Percentiles rank a stretch among this genome's conserved stretches.
Conservation (phyloP, 2,329 filamentous ascomycete species). For the Aspergillus japonicus region DNA sequence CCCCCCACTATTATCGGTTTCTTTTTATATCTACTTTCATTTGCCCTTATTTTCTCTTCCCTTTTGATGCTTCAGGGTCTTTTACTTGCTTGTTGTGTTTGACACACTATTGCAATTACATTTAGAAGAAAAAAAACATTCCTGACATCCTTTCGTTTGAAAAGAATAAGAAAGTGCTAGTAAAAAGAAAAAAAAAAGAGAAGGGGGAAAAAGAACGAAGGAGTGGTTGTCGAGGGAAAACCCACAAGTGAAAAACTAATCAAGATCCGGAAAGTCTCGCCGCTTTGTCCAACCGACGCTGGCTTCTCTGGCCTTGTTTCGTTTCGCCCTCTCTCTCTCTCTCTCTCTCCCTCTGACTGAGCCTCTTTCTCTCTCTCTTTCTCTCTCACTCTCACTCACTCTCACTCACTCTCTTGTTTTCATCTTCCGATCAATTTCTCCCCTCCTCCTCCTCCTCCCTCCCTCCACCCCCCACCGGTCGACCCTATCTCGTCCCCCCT, state of each 20-base stretch:
- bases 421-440: not conserved
- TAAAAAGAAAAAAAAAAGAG: not conserved
- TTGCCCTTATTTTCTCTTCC: conserved; percentile 6
- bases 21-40: conserved; percentile 18
- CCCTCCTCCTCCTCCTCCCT: conserved; percentile 4
- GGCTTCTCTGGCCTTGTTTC: too few relatives aligned
- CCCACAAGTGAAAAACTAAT: conserved; percentile 9
- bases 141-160: conserved; percentile 40
- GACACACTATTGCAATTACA: conserved; percentile 44
- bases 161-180: conserved; percentile 3
- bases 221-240: conserved; percentile 2
- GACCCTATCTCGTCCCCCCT: too few relatives aligned
- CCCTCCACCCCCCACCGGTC: conserved; percentile 2
- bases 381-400: conserved; percentile 18
- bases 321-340: too few relatives aligned
- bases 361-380: conserved; percentile 2
- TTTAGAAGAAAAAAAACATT: not conserved
- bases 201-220: too few relatives aligned
- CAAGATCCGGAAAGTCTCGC: conserved; percentile 8
- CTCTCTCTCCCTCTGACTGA: too few relatives aligned
- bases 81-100: conserved; percentile 42
- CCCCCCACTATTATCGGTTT: conserved; percentile 21
- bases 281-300: not conserved
- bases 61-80: conserved; percentile 25
- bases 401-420: conserved; percentile 18